Conservation (phyloP, 192 early-diverging fungal species). For the Rhizophagus clarus region DNA sequence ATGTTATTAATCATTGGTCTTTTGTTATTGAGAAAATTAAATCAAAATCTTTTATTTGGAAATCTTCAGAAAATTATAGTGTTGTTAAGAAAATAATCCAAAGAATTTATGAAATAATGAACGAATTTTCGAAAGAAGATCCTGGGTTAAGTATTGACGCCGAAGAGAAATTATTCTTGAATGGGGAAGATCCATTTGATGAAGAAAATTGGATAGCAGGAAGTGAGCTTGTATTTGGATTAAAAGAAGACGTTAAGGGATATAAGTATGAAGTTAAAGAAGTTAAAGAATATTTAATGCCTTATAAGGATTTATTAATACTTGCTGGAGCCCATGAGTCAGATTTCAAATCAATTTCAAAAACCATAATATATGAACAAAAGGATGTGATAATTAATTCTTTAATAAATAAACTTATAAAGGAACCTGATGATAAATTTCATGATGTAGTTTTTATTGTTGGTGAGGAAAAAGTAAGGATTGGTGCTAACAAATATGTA, state of each 20-base stretch:
- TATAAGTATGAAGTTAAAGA: neutral
- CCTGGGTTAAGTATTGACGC: too few species aligned
- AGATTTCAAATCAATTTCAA: neutral
- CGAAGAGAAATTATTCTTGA: neutral
- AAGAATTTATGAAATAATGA: neutral
- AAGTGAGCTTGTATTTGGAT: neutral
- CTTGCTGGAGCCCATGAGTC: neutral
- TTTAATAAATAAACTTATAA: neutral
- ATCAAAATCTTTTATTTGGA: too few species aligned
- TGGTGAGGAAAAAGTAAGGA: too few species aligned
- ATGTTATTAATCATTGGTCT: too few species aligned
- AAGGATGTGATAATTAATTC: neutral
- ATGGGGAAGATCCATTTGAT: neutral
- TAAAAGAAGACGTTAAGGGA: neutral
- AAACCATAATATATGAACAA: neutral
- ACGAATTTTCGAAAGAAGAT: neutral
- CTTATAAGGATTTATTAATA: neutral
- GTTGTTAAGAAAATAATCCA: neutral
- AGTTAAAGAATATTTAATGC: neutral
- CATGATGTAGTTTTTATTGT: too few species aligned
- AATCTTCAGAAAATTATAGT: too few species aligned
- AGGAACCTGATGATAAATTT: too few species aligned
- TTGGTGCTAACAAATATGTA: too few species aligned
- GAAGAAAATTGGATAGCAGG: neutral
- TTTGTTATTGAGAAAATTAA: neutral